phyloP scores from a whole-genome alignment of 768 basidiomycete species.

The Termitomyces sp. region DNA sequence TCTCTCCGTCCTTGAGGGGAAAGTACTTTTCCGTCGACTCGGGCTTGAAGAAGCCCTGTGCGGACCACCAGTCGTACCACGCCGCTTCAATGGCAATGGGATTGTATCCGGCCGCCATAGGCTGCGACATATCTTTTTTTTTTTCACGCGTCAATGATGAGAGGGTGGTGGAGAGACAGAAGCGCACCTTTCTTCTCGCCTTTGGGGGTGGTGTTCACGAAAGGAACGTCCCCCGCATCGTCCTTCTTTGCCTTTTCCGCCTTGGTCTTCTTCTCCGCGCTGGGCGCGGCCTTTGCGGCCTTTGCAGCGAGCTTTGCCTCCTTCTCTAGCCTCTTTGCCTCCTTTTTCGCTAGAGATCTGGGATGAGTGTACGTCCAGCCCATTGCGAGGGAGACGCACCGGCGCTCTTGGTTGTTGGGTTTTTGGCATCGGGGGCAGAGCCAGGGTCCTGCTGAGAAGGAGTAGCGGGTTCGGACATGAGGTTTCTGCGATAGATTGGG shows the following conservation, averaged over 20 bases:
- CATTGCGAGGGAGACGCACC: slow-evolving; percentile 17
- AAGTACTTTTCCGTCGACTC: slow-evolving; percentile 31
- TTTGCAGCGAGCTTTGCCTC: slow-evolving; percentile 76
- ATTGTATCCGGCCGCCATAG: slow-evolving; percentile 93
- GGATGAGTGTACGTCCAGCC: neutral
- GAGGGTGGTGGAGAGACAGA: too few relatives aligned
- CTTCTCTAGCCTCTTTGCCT: slow-evolving; percentile 76
- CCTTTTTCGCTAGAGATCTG: slow-evolving; percentile 62
- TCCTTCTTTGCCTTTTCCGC: slow-evolving; percentile 69
- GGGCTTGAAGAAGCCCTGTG: slow-evolving; percentile 87
- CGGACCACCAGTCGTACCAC: slow-evolving; percentile 98
- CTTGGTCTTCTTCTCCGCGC: slow-evolving; percentile 67
- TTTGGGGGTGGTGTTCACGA: slow-evolving; percentile 83
- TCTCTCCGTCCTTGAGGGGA: slow-evolving; percentile 49
- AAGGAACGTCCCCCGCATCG: slow-evolving; percentile 62
- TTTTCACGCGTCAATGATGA: too few relatives aligned
- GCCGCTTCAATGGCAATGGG: slow-evolving; percentile 91
- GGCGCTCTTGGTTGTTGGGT: slow-evolving; percentile 37
- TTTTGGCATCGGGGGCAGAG: slow-evolving; percentile 25
- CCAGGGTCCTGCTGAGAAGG: slow-evolving; percentile 2
- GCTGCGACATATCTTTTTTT: slow-evolving; percentile 66
- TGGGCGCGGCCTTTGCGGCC: slow-evolving; percentile 41
- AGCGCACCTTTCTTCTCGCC: slow-evolving; percentile 97
- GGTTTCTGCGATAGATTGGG: slow-evolving; percentile 1
- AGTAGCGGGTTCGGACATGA: slow-evolving; percentile 4